Percentiles rank a stretch among this genome's conserved stretches.
Conservation (phyloP, 23 red algal genomes). For the Gracilaria caudata region DNA sequence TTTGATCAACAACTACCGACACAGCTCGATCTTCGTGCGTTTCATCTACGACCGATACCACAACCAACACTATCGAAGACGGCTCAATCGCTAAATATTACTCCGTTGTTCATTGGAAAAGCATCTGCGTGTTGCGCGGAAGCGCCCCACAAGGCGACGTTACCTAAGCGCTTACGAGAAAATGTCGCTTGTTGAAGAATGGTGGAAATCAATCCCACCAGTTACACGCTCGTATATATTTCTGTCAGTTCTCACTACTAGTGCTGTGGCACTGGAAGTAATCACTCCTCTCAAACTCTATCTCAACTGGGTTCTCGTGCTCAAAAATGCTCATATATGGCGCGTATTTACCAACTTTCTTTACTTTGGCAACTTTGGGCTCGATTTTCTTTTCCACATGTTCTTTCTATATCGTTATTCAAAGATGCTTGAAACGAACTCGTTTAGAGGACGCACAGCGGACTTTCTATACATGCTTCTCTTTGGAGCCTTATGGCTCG, state of each 20-base stretch:
- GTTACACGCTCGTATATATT: conserved; percentile 90
- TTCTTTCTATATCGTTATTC: conserved; percentile 96
- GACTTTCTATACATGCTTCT: conserved; percentile 95
- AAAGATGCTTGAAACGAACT: conserved; percentile 91
- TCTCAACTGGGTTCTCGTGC: conserved; percentile 82
- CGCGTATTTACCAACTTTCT: conserved; percentile 92
- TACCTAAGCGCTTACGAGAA: neutral
- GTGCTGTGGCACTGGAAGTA: conserved; percentile 79
- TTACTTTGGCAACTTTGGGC: conserved; percentile 90
- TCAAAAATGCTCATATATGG: conserved; percentile 81
- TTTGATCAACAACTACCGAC: neutral
- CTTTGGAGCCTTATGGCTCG: conserved; percentile 81
- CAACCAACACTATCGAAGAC: neutral
- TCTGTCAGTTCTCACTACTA: conserved; percentile 79
- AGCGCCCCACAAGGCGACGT: neutral
- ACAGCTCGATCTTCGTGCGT: neutral
- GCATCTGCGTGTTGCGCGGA: neutral
- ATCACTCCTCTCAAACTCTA: conserved; percentile 97
- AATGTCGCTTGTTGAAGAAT: conserved; percentile 91
- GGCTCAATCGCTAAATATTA: neutral
- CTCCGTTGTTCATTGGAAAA: neutral
- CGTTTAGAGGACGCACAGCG: conserved; percentile 94
- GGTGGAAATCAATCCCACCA: conserved; percentile 82
- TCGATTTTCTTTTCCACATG: conserved; percentile 99
- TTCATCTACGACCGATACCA: neutral